A percentile compares a stretch with the other conserved stretches of the same genome.
phyloP scores from a whole-genome alignment of 805 yeast genomes.

The Blastobotrys attinorum region DNA sequence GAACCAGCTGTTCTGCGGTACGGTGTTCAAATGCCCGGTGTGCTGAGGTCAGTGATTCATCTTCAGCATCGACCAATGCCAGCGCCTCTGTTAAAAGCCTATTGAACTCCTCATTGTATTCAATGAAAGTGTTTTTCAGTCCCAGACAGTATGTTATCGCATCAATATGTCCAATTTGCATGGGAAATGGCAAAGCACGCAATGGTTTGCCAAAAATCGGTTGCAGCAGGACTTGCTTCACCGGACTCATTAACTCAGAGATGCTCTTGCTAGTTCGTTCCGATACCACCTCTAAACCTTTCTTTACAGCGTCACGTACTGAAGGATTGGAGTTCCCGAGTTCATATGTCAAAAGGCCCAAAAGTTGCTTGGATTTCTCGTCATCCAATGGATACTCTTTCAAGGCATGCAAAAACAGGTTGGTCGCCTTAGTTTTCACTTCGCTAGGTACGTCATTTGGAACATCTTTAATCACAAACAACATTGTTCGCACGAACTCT shows the following conservation, averaged over 20 bases:
- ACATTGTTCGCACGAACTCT: constrained; percentile 77
- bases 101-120: constrained; percentile 82
- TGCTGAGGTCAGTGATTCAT: constrained; percentile 84
- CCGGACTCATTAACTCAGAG: constrained; percentile 70
- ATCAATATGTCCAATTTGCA: constrained; percentile 98
- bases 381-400: constrained; percentile 62
- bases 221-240: constrained; percentile 71
- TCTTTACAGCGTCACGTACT: constrained; percentile 77
- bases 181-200: constrained; percentile 93
- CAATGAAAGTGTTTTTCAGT: constrained; percentile 70
- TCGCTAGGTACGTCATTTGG: constrained; percentile 79
- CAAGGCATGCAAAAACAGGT: constrained; percentile 55
- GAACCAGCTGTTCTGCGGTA: constrained; percentile 81
- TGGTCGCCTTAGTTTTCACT: constrained; percentile 65
- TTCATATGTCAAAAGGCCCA: constrained; percentile 88
- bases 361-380: constrained; percentile 70
- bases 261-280: constrained; percentile 63
- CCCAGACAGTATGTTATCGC: constrained; percentile 90
- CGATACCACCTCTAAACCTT: constrained; percentile 57
- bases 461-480: constrained; percentile 85
- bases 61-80: constrained; percentile 95
- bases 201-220: constrained; percentile 97
- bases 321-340: constrained; percentile 78
- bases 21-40: constrained; percentile 79
- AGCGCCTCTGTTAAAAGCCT: constrained; percentile 82